phyloP scores from a whole-genome alignment of 306 rosid genomes.

The Potentilla sterilis region DNA sequence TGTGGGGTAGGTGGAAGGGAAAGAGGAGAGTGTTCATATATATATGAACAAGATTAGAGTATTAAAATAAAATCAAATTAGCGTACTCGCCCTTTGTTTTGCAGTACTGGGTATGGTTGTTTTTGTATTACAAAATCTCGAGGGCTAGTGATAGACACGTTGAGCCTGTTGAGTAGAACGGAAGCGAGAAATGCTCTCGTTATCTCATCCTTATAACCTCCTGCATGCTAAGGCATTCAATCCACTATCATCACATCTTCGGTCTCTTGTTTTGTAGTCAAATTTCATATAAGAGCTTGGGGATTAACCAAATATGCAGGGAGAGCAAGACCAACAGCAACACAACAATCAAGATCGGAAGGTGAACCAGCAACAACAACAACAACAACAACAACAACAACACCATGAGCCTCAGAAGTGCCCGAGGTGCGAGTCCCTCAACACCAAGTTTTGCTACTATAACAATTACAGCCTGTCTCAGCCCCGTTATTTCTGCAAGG shows the following conservation, averaged over 20 bases:
- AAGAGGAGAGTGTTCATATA: background rate
- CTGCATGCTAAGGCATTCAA: conserved; percentile 16
- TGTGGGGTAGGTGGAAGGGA: background rate
- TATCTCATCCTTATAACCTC: conserved; percentile 17
- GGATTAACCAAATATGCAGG: background rate
- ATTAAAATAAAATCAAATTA: background rate
- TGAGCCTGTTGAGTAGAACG: conserved; percentile 10
- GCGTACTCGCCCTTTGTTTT: conserved; percentile 40
- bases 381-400: conserved; percentile 21
- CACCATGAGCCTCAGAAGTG: conserved; percentile 40
- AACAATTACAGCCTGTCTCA: conserved; percentile 64
- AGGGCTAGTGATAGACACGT: conserved; percentile 40
- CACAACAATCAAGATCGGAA: background rate
- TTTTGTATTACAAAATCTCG: conserved; percentile 27
- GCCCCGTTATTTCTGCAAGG: conserved; percentile 61
- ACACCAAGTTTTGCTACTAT: conserved; percentile 70
- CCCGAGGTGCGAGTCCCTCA: conserved; percentile 55
- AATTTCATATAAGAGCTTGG: background rate
- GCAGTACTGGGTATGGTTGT: conserved; percentile 10
- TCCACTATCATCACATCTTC: conserved; percentile 12
- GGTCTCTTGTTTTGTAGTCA: background rate
- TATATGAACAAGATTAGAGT: background rate
- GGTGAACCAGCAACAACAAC: conserved; percentile 1
- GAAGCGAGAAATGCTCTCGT: conserved; percentile 26
- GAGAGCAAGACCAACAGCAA: background rate